These are phyloP conservation scores for Pseudogymnoascus sp. DNA, from an alignment of 2,329 filamentous ascomycete genomes.

Conservation along the genomic window DNA sequence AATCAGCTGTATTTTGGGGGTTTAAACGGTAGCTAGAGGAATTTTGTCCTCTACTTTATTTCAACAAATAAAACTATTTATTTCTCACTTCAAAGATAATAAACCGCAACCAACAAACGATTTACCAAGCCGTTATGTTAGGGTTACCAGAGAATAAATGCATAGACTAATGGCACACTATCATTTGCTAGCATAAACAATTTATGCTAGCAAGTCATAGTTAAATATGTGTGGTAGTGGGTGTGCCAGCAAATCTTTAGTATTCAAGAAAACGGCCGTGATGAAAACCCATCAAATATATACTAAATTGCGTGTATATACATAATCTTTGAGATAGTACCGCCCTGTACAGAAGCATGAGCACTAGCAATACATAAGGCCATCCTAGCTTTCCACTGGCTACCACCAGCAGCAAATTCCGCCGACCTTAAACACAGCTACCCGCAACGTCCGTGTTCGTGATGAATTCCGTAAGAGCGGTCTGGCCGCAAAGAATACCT, in stretches of 20 bases:
- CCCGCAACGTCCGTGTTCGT: neutral
- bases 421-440: neutral
- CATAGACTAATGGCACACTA: neutral
- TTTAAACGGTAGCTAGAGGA: neutral
- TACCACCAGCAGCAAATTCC: neutral
- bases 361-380: neutral
- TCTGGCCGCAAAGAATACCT: constrained; percentile 30
- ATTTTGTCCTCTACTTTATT: neutral
- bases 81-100: neutral
- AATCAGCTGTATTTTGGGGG: neutral
- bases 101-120: neutral
- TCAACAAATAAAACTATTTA: neutral
- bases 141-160: neutral
- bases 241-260: neutral
- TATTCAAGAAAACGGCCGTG: neutral
- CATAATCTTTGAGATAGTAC: neutral
- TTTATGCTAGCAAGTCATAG: no score
- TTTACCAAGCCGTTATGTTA: neutral
- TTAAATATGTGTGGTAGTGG: neutral
- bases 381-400: neutral
- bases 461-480: constrained; percentile 11
- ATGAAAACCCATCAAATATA: neutral
- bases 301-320: neutral
- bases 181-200: neutral
- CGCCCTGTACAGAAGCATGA: neutral